Conservation (phyloP, 2,329 filamentous ascomycete genomes). For the Nemania sp. region DNA sequence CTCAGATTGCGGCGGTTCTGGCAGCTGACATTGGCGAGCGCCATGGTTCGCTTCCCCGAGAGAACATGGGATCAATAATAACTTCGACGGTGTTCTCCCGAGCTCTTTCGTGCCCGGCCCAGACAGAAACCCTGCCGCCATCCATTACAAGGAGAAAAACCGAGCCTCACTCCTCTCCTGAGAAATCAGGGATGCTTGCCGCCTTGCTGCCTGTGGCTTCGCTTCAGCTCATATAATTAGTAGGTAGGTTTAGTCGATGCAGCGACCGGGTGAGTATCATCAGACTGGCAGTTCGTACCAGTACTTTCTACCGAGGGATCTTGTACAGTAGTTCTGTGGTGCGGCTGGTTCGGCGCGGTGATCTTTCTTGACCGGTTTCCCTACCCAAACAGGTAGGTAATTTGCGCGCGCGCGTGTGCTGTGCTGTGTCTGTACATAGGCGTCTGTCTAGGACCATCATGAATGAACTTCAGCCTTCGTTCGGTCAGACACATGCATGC, state of each 20-base stretch:
- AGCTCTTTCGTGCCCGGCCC: no score
- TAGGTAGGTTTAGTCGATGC: neutral
- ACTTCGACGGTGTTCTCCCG: no score
- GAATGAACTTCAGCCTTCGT: neutral
- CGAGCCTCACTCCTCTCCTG: no score
- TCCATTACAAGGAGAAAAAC: no score
- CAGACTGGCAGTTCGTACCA: neutral
- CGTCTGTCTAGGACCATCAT: conserved; percentile 2
- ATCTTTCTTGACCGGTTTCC: neutral
- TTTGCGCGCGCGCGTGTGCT: conserved; percentile 7
- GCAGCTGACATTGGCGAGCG: no score
- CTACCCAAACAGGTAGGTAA: conserved; percentile 8
- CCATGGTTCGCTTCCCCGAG: no score
- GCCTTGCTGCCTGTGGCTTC: neutral
- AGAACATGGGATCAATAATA: no score
- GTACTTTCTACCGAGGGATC: conserved; percentile 4
- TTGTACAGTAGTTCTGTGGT: neutral
- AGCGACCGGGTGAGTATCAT: neutral
- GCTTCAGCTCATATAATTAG: neutral
- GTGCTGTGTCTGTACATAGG: neutral
- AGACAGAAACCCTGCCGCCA: no score
- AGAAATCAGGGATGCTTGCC: no score
- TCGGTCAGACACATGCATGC: neutral
- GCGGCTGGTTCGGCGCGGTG: neutral
- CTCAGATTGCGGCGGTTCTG: no score